phyloP scores from a whole-genome alignment of 2,329 filamentous ascomycete species.

The Trichoderma sp. region DNA sequence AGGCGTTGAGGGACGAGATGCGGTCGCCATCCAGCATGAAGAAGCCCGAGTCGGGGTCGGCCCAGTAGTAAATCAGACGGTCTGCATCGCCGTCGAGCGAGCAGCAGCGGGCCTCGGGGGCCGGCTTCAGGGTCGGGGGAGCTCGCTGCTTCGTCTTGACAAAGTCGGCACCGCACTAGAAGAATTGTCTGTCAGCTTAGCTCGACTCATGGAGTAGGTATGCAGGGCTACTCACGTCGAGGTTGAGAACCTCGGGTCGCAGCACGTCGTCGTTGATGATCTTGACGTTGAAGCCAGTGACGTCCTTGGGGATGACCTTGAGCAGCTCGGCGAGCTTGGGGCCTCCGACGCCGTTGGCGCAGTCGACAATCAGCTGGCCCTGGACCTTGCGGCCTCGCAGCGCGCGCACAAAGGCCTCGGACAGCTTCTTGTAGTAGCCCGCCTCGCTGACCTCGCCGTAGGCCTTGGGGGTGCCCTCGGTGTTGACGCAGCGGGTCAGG shows the following conservation, averaged over 20 bases:
- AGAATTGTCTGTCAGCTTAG: slow-evolving; percentile 23
- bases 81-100: slow-evolving; percentile 96
- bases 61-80: slow-evolving; percentile 92
- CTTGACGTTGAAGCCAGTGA: slow-evolving; percentile 76
- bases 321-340: slow-evolving; percentile 86
- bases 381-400: slow-evolving; percentile 75
- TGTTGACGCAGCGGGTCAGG: slow-evolving; percentile 91
- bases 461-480: slow-evolving; percentile 78
- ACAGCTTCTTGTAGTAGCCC: slow-evolving; percentile 94
- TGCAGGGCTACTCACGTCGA: slow-evolving; percentile 62
- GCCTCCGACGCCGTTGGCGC: slow-evolving; percentile 94
- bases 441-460: slow-evolving; percentile 88
- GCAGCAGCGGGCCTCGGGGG: slow-evolving; percentile 76
- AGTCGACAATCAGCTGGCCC: slow-evolving; percentile 82
- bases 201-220: background rate
- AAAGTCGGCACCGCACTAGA: slow-evolving; percentile 87
- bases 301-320: slow-evolving; percentile 73
- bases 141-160: slow-evolving; percentile 97
- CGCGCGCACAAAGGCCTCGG: slow-evolving; percentile 79
- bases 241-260: slow-evolving; percentile 84
- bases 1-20: slow-evolving; percentile 90
- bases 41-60: slow-evolving; percentile 80
- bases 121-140: slow-evolving; percentile 78
- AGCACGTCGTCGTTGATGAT: slow-evolving; percentile 93
- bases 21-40: slow-evolving; percentile 94